A percentile compares a stretch with the other conserved stretches of the same genome.
Conservation (phyloP, 768 basidiomycete genomes). For the Cystobasidium ongulense region DNA sequence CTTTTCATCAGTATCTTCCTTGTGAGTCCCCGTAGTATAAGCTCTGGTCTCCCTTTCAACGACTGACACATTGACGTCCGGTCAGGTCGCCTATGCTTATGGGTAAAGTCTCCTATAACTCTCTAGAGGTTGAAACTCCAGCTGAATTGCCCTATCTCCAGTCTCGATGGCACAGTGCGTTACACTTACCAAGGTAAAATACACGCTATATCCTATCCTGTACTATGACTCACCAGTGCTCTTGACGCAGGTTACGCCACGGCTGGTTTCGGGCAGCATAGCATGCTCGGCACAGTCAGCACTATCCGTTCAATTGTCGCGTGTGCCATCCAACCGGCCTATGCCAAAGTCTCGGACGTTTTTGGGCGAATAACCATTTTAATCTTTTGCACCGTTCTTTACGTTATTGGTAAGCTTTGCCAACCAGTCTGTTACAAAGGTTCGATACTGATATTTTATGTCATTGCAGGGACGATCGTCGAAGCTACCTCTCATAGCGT, state of each 20-base stretch:
- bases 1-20: slow-evolving; percentile 43
- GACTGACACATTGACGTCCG: background rate
- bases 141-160: background rate
- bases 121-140: background rate
- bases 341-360: slow-evolving; percentile 43
- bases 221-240: too few relatives aligned
- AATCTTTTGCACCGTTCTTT: slow-evolving; percentile 41
- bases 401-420: slow-evolving; percentile 40
- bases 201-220: too few relatives aligned
- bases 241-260: slow-evolving; percentile 39
- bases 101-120: slow-evolving; percentile 1
- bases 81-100: slow-evolving; percentile 38
- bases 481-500: slow-evolving; percentile 40
- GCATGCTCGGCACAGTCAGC: slow-evolving; percentile 43
- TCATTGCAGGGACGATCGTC: slow-evolving; percentile 41
- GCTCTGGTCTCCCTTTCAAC: background rate
- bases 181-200: slow-evolving; percentile 36
- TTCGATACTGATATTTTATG: background rate
- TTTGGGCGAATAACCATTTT: slow-evolving; percentile 44
- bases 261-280: slow-evolving; percentile 33
- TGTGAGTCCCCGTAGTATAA: slow-evolving; percentile 19
- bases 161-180: slow-evolving; percentile 22
- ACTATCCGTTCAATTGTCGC: slow-evolving; percentile 42
- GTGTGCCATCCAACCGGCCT: slow-evolving; percentile 37
- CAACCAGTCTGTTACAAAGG: background rate